These are phyloP conservation scores for Trypanosoma grayi DNA, from an alignment of 208 protist genomes.

Conservation along the genomic window DNA sequence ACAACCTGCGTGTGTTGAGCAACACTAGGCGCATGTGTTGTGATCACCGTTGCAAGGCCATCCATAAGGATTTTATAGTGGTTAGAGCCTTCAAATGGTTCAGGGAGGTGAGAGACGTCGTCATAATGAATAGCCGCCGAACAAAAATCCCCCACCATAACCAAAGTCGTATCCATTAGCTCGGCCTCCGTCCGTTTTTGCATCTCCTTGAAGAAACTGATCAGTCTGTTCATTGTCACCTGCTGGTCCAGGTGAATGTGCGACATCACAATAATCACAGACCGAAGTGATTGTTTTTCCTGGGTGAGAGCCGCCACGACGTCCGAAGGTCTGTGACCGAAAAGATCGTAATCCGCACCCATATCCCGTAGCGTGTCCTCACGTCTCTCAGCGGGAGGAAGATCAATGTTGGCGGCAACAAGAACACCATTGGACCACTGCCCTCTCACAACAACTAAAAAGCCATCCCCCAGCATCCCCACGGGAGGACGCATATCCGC, in stretches of 20 bases:
- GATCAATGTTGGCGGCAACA: constrained; percentile 42
- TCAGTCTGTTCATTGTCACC: constrained; percentile 46
- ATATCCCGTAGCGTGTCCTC: constrained; percentile 56
- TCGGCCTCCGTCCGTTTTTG: constrained; percentile 75
- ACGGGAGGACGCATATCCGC: constrained; percentile 22
- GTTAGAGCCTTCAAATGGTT: constrained; percentile 61
- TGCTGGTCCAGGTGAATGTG: constrained; percentile 80
- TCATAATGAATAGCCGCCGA: constrained; percentile 64
- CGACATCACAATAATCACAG: constrained; percentile 76
- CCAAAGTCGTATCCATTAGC: constrained; percentile 74
- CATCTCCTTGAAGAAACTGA: constrained; percentile 77
- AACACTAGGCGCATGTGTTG: constrained; percentile 57
- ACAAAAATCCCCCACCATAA: constrained; percentile 79
- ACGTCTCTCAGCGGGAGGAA: constrained; percentile 76
- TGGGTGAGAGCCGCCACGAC: constrained; percentile 32
- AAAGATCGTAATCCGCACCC: constrained; percentile 58
- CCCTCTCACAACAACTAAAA: constrained; percentile 69
- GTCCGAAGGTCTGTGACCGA: constrained; percentile 64
- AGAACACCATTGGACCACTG: constrained; percentile 51
- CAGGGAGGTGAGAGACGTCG: constrained; percentile 76
- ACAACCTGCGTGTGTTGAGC: constrained; percentile 80
- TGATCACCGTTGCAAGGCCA: constrained; percentile 49
- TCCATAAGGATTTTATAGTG: constrained; percentile 50
- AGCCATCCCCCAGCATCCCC: constrained; percentile 54
- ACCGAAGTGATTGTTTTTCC: constrained; percentile 70